A percentile compares a stretch with the other conserved stretches of the same genome.
Evolutionary conservation across 2,329 filamentous ascomycete species (phyloP).

Genomic region (Clarireedia hainanense): DNA sequence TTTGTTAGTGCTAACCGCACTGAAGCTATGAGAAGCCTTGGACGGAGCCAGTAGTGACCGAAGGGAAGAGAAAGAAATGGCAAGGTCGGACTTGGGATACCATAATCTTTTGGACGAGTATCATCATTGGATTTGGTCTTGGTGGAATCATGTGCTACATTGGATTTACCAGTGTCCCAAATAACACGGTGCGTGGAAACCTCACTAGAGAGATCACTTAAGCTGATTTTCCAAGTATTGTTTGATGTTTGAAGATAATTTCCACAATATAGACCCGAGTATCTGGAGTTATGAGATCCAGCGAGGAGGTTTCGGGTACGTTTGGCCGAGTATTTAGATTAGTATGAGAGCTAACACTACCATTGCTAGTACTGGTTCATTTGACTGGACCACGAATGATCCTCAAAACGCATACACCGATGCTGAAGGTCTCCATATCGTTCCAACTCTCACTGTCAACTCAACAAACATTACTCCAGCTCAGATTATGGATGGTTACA

Average conservation of each 20-base stretch:
- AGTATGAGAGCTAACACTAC: no score
- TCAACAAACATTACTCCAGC: conserved; percentile 33
- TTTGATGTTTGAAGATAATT: conserved; percentile 40
- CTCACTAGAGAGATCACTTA: background rate
- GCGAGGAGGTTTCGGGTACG: conserved; percentile 10
- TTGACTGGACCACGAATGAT: conserved; percentile 47
- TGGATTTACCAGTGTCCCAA: conserved; percentile 6
- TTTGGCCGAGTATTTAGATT: background rate
- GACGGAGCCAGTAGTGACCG: conserved; percentile 1
- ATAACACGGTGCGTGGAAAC: background rate
- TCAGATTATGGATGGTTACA: conserved; percentile 34
- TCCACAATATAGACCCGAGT: conserved; percentile 33
- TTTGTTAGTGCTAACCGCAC: background rate
- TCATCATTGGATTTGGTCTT: conserved; percentile 7
- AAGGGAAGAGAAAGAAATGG: conserved; percentile 9
- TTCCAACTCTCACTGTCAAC: conserved; percentile 43
- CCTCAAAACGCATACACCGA: conserved; percentile 40
- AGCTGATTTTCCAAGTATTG: conserved; percentile 35
- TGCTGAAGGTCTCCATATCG: conserved; percentile 42
- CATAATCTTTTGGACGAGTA: conserved; percentile 9
- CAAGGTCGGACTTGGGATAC: conserved; percentile 9
- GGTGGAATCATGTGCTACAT: conserved; percentile 11
- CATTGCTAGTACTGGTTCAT: conserved; percentile 35
- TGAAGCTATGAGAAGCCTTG: conserved; percentile 16
- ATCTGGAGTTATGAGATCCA: conserved; percentile 41